These are phyloP conservation scores for Starmerella lactis-condensi DNA, from an alignment of 805 yeast species.

Conservation along the genomic window DNA sequence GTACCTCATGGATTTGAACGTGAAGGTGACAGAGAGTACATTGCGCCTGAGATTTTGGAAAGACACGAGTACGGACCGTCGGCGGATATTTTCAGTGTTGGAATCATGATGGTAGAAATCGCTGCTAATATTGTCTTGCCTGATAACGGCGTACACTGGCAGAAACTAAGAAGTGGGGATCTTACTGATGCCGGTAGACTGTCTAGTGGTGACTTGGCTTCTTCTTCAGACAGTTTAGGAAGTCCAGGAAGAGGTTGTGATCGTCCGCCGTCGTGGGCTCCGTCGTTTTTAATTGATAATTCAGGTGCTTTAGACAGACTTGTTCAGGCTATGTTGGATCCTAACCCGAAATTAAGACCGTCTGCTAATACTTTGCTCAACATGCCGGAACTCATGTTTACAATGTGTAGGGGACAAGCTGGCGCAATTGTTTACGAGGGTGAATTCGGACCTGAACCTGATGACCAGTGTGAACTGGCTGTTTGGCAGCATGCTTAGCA, in stretches of 20 bases:
- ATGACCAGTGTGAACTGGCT: conserved; percentile 13
- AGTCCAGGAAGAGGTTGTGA: neutral
- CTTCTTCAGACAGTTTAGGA: conserved; percentile 8
- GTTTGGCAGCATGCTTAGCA: conserved; percentile 14
- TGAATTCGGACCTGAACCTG: conserved; percentile 72
- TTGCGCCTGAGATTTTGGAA: conserved; percentile 87
- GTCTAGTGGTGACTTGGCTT: conserved; percentile 40
- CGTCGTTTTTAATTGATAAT: conserved; percentile 59
- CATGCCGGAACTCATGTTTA: conserved; percentile 54
- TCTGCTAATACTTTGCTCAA: conserved; percentile 52
- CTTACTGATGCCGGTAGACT: conserved; percentile 83
- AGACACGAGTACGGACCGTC: conserved; percentile 69
- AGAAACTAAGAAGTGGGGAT: conserved; percentile 85
- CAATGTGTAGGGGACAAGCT: conserved; percentile 64
- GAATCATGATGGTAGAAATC: conserved; percentile 79
- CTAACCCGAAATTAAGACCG: conserved; percentile 67
- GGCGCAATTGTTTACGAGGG: conserved; percentile 94
- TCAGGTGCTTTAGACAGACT: conserved; percentile 53
- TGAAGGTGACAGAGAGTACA: conserved; percentile 94
- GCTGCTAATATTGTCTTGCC: conserved; percentile 92
- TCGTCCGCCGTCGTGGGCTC: conserved; percentile 57
- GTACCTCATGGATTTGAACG: conserved; percentile 46
- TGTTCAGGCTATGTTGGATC: conserved; percentile 79
- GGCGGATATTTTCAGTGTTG: conserved; percentile 90
- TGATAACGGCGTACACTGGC: conserved; percentile 94